Evolutionary conservation across 139 green algal species (phyloP), one percentile per base, ranked within the genome.

Genomic region (Gonium pectorale): DNA sequence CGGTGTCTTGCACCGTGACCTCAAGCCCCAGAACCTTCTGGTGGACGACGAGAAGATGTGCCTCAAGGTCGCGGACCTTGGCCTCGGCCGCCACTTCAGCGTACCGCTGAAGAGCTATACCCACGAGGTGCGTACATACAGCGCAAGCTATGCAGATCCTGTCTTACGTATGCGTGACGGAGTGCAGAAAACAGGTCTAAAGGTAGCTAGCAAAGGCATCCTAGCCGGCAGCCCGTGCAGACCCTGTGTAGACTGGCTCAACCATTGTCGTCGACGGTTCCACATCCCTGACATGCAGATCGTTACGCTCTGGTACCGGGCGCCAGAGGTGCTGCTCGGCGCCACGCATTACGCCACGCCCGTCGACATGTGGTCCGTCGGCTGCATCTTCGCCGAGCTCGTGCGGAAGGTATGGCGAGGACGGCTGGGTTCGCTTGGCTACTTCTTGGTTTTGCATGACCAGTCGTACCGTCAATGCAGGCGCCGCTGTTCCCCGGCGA

Each of bases 71-170:
- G 98, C 98, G 27, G 98, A 99, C 88, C 91, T 99, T 72, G 98
- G 98, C 27, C 89, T 99, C 52, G 98, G 96, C 22, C 92, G 98
- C 7, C 94, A 95, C 27, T 99, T 99, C 90, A 96, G 93, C 83
- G 95, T 99, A n/a, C 98, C 98, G n/a, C 92, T 99, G 72, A 98
- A 98, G 89, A 94, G 90, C 72, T 99, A 99, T 93, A 99, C 98
- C 37, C 98, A 99, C 88, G 98, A 99, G 93, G 95, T 97, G 31
- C 15, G n/a, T n/a, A n/a, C n/a, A n/a, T n/a, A n/a, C n/a, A n/a
- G n/a, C n/a, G n/a, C n/a, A n/a, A n/a, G n/a, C n/a, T n/a, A n/a
- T n/a, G n/a, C n/a, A n/a, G n/a, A n/a, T n/a, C n/a, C n/a, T n/a
- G n/a, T n/a, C n/a, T n/a, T n/a, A n/a, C n/a, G n/a, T n/a, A n/a